Evolutionary conservation across 768 basidiomycete genomes (phyloP).

Genomic region (Kwoniella dejecticola): DNA sequence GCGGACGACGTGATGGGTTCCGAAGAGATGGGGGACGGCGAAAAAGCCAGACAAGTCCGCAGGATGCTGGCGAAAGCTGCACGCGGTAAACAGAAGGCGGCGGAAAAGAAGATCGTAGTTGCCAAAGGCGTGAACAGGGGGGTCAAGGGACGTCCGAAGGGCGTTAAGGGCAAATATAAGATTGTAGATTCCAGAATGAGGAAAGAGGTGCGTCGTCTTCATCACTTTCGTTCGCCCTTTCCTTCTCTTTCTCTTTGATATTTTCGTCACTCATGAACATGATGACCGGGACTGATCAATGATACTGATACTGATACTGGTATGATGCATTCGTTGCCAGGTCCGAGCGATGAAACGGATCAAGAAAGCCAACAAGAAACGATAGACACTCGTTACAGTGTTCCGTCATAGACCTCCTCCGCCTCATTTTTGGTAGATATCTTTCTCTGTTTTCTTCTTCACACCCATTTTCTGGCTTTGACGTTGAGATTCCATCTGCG

Average conservation of each 20-base stretch:
- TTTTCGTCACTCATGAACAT: too few species aligned
- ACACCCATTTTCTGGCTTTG: too few species aligned
- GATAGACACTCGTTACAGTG: slow-evolving; percentile 7
- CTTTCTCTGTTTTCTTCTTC: too few species aligned
- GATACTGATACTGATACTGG: too few species aligned
- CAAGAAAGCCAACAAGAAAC: slow-evolving; percentile 69
- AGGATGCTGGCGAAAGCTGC: slow-evolving; percentile 69
- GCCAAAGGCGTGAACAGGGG: slow-evolving; percentile 89
- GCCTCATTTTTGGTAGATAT: too few species aligned
- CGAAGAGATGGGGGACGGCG: slow-evolving; percentile 86
- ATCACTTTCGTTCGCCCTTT: too few species aligned
- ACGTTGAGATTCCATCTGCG: too few species aligned
- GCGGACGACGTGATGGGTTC: slow-evolving; percentile 81
- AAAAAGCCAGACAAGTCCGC: slow-evolving; percentile 91
- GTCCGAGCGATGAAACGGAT: slow-evolving; percentile 78
- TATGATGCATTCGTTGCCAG: too few species aligned
- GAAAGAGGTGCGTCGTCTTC: slow-evolving; percentile 62
- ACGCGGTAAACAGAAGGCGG: slow-evolving; percentile 60
- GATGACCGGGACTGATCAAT: too few species aligned
- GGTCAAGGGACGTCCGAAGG: slow-evolving; percentile 87
- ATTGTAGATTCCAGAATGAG: slow-evolving; percentile 94
- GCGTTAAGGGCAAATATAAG: slow-evolving; percentile 89
- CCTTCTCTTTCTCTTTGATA: too few species aligned
- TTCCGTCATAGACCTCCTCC: too few species aligned
- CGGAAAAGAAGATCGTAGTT: slow-evolving; percentile 78